Base-by-base conservation (phyloP, 495 filamentous ascomycete genomes). In the Xylaria intraflava region DNA sequence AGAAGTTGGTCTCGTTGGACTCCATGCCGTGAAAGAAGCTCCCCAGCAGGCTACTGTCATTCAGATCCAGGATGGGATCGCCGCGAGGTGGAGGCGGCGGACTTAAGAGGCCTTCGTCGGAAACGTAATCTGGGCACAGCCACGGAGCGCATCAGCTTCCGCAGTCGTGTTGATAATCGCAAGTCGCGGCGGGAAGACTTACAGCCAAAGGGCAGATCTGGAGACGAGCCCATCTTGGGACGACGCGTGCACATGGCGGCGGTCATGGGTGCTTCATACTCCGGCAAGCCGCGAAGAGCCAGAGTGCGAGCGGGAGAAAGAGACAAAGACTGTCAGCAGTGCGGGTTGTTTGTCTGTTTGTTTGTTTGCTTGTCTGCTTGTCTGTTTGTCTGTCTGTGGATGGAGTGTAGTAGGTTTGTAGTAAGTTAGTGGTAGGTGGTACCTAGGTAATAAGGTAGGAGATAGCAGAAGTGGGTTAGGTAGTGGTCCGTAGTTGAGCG, bases 11-110 rank as follows among this genome's bases (percentile, higher is more conserved):
- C n/a, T 76, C 72, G 44, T 79, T 76, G 1, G 77, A 69, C 49
- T 77, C 77, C 62, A 84, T 71, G 17, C 74, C 79, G 45, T 78
- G 79, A 62, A 85, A 83, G 67, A 85, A 86, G 55, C 69, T 75
- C 26, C 77, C 74, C n/a, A 85, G 71, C 66, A 82, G 74, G 53
- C 74, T 80, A 33, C 73, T 78, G 61, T 86, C 83, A 50, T 76
- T 76, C 59, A 83, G 78, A 52, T 81, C 77, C 54, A 85, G 75
- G 43, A 85, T 70, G 30, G 83, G 76, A 23, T 76, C 77, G 9
- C 82, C 82, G 3, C 78, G 76, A 17, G 82, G 77, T 38, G 78
- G 78, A 31, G 76, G 74, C 26, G 82, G 80, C 52, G 78, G 74
- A 57, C 75, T 75, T 44, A 79, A 74, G 53, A 77, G 72, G 26